Conservation (phyloP, 2,329 filamentous ascomycete species). For the Orbilia quercus region DNA sequence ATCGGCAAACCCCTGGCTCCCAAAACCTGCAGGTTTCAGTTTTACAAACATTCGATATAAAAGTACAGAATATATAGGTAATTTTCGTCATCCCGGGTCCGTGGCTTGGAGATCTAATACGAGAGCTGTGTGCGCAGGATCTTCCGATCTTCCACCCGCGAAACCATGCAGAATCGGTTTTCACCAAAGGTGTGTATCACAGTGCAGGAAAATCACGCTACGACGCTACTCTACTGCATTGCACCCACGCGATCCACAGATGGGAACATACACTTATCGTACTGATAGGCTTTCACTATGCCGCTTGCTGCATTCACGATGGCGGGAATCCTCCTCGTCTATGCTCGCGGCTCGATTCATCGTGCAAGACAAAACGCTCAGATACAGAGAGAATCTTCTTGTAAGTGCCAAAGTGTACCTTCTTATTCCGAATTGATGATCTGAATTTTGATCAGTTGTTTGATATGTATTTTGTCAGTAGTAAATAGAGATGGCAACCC, state of each 20-base stretch:
- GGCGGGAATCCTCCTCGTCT: constrained; percentile 69
- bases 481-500: no score
- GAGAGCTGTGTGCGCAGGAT: no score
- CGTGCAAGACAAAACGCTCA: constrained; percentile 75
- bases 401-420: neutral
- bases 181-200: constrained; percentile 32
- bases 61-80: no score
- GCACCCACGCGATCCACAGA: no score
- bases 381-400: constrained; percentile 69
- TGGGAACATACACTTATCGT: neutral
- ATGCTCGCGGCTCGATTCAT: constrained; percentile 73
- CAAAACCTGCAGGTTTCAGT: no score
- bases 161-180: constrained; percentile 37
- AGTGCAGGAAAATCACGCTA: neutral
- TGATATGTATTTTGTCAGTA: no score
- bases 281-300: constrained; percentile 65
- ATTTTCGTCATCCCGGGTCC: no score
- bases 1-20: no score
- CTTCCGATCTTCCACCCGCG: neutral
- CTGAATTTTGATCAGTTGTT: no score
- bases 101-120: no score
- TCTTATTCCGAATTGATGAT: neutral
- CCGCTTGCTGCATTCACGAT: constrained; percentile 69
- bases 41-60: no score
- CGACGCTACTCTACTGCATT: no score